A percentile compares a stretch with the other conserved stretches of the same genome.
phyloP scores from a whole-genome alignment of 768 basidiomycete species.

The Auricularia cornea region DNA sequence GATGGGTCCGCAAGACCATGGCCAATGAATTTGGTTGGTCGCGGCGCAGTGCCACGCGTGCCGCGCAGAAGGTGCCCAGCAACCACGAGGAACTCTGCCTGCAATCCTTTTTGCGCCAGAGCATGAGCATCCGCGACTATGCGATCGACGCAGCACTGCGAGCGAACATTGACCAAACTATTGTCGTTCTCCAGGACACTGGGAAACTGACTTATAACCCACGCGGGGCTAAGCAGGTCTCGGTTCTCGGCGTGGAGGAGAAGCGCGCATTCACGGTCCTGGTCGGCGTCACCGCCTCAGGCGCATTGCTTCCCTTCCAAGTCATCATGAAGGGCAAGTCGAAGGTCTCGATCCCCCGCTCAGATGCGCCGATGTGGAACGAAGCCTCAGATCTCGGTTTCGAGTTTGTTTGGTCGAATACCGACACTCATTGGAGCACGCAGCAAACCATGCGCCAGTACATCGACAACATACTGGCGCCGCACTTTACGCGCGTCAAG shows the following conservation, averaged over 20 bases:
- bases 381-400: constrained; percentile 18
- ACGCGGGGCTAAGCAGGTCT: constrained; percentile 28
- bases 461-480: constrained; percentile 4
- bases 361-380: constrained; percentile 8
- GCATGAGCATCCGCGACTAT: constrained; percentile 18
- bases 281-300: constrained; percentile 22
- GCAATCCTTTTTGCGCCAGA: constrained; percentile 15
- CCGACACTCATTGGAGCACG: constrained; percentile 9
- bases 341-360: constrained; percentile 16
- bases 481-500: constrained; percentile 5
- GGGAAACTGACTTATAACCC: constrained; percentile 22
- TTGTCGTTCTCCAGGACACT: constrained; percentile 19
- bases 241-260: constrained; percentile 27
- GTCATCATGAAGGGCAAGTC: constrained; percentile 28
- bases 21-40: constrained; percentile 19
- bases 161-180: constrained; percentile 33
- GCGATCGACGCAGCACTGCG: constrained; percentile 18
- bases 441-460: constrained; percentile 5
- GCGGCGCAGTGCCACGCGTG: constrained; percentile 20
- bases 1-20: constrained; percentile 19
- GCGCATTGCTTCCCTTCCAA: constrained; percentile 30
- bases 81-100: constrained; percentile 18
- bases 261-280: constrained; percentile 35
- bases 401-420: constrained; percentile 17
- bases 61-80: constrained; percentile 28